Evolutionary conservation across 2,329 filamentous ascomycete species (phyloP).

Genomic region (Botrytis galanthina): DNA sequence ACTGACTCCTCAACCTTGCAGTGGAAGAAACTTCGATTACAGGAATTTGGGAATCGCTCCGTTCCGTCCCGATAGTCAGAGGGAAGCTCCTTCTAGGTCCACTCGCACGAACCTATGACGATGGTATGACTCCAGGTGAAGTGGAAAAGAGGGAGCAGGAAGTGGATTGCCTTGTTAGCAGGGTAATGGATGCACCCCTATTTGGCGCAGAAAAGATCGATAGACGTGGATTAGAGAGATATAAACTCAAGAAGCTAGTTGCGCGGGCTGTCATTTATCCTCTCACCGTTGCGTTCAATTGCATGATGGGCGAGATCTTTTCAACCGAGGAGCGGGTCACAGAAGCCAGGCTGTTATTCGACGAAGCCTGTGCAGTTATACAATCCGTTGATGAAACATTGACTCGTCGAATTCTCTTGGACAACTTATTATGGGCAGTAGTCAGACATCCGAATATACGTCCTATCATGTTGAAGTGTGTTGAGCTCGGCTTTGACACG

Average conservation of each 20-base stretch:
- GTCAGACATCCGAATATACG: neutral
- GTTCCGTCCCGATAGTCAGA: neutral
- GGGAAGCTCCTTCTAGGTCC: neutral
- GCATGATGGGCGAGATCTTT: conserved; percentile 11
- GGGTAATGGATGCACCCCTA: neutral
- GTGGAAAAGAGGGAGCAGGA: neutral
- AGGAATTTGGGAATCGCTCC: neutral
- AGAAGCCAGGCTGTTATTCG: neutral
- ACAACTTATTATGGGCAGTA: conserved; percentile 10
- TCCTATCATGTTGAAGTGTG: conserved; percentile 8
- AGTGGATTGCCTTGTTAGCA: neutral
- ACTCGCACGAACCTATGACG: conserved; percentile 4
- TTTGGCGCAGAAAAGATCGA: neutral
- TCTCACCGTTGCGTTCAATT: conserved; percentile 12
- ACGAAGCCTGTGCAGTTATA: conserved; percentile 3
- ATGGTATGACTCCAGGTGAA: conserved; percentile 7
- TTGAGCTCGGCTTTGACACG: neutral
- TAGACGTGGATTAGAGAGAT: neutral
- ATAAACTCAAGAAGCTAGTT: conserved; percentile 8
- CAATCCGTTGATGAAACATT: neutral
- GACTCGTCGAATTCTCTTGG: neutral
- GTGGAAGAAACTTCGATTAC: neutral
- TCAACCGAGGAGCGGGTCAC: conserved; percentile 9
- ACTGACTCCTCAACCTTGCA: neutral
- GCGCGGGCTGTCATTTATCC: conserved; percentile 6